phyloP scores from a whole-genome alignment of 768 basidiomycete species.

The Boletus reticuloceps region DNA sequence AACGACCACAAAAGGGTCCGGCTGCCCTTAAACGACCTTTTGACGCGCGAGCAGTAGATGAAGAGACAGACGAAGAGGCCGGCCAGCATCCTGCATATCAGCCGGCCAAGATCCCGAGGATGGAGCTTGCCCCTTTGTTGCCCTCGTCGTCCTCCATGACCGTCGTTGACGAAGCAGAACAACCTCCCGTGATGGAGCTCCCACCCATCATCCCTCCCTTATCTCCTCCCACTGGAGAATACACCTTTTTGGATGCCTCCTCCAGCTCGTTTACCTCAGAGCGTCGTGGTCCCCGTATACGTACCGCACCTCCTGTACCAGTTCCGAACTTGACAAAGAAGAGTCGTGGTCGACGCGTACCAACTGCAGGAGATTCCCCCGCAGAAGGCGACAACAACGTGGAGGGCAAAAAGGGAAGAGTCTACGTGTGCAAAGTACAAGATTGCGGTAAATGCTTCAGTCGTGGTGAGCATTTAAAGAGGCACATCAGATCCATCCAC shows the following conservation, averaged over 20 bases:
- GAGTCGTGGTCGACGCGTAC: conserved; percentile 74
- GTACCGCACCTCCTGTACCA: conserved; percentile 60
- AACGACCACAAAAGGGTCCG: conserved; percentile 12
- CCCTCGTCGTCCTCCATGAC: conserved; percentile 29
- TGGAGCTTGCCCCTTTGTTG: conserved; percentile 23
- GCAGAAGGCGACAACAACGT: conserved; percentile 20
- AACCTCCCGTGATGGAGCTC: conserved; percentile 5
- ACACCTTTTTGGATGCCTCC: conserved; percentile 34
- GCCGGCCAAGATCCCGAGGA: conserved; percentile 30
- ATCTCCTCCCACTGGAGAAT: conserved; percentile 32
- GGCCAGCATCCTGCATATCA: conserved; percentile 19
- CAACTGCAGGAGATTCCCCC: conserved; percentile 40
- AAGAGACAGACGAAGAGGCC: conserved; percentile 33
- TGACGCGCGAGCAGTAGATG: conserved; percentile 34
- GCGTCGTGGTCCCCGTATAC: conserved; percentile 47
- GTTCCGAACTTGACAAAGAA: conserved; percentile 80
- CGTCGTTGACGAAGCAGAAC: conserved; percentile 25
- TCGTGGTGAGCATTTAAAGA: conserved; percentile 73
- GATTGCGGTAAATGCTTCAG: conserved; percentile 73
- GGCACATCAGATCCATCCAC: conserved; percentile 73
- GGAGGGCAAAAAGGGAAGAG: conserved; percentile 33
- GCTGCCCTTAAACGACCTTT: conserved; percentile 32
- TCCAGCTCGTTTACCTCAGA: conserved; percentile 38
- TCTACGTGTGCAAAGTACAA: conserved; percentile 63
- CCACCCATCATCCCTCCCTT: conserved; percentile 7